A percentile compares a stretch with the other conserved stretches of the same genome.
phyloP scores from a whole-genome alignment of 2,329 filamentous ascomycete species.

The Penicillium glabrum region DNA sequence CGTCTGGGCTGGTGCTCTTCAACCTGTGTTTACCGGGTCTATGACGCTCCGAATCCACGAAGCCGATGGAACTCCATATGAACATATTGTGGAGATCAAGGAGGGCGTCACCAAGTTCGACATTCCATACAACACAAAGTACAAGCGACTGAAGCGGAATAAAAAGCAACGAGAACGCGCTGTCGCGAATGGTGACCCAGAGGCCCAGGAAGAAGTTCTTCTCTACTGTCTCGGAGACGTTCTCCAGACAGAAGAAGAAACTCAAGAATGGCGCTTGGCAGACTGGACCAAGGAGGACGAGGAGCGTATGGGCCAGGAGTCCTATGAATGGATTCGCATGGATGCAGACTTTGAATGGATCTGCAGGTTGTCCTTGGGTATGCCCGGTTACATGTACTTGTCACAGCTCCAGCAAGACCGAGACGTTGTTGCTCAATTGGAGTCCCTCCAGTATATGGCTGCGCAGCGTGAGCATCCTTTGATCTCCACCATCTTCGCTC shows the following conservation, averaged over 20 bases:
- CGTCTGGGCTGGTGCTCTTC: constrained; percentile 67
- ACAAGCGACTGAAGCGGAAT: constrained; percentile 92
- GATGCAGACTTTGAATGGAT: constrained; percentile 99
- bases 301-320: constrained; percentile 88
- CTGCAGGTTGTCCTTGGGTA: constrained; percentile 75
- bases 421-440: constrained; percentile 84
- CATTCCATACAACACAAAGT: constrained; percentile 98
- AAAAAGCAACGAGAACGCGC: constrained; percentile 77
- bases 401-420: constrained; percentile 96
- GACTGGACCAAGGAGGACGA: constrained; percentile 92
- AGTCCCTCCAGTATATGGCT: constrained; percentile 74
- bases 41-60: constrained; percentile 99
- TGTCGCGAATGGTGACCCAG: constrained; percentile 62
- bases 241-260: constrained; percentile 77
- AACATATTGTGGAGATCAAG: constrained; percentile 95
- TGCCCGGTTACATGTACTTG: constrained; percentile 96
- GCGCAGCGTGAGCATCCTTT: constrained; percentile 70
- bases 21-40: constrained; percentile 85
- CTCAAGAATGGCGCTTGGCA: constrained; percentile 76
- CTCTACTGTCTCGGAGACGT: constrained; percentile 93
- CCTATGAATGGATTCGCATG: constrained; percentile 97
- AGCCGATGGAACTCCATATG: constrained; percentile 95
- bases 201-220: constrained; percentile 74
- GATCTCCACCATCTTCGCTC: constrained; percentile 82
- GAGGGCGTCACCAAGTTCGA: constrained; percentile 83